phyloP scores from a whole-genome alignment of 2,329 filamentous ascomycete genomes.

The Hypoxylon sp. region DNA sequence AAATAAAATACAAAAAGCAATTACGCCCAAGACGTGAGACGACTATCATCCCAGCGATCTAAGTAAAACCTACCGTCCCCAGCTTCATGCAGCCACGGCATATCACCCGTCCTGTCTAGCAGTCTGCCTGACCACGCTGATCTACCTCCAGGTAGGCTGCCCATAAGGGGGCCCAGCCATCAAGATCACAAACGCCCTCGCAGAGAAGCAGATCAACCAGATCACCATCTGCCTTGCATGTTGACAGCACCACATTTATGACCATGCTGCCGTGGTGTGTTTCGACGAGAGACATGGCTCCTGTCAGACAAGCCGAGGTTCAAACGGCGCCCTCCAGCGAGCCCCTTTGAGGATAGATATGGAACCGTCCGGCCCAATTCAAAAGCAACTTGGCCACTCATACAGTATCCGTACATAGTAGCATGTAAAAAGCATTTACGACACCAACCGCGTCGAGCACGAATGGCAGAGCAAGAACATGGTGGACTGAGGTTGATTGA shows the following conservation, averaged over 20 bases:
- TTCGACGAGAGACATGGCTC: constrained; percentile 8
- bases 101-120: constrained; percentile 24
- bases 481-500: constrained; percentile 11
- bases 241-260: not conserved
- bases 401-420: not conserved
- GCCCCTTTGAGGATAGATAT: not conserved
- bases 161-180: constrained; percentile 5
- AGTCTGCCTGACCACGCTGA: too few species aligned
- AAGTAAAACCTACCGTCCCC: too few species aligned
- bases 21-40: not conserved
- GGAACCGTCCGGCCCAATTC: not conserved
- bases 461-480: constrained; percentile 3
- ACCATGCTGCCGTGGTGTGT: not conserved
- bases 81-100: constrained; percentile 31
- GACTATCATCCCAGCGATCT: not conserved
- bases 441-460: not conserved
- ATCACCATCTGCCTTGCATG: constrained; percentile 9
- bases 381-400: not conserved
- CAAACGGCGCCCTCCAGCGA: not conserved
- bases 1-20: constrained; percentile 3
- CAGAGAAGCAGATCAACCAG: constrained; percentile 11
- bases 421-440: not conserved
- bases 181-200: constrained; percentile 1
- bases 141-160: too few species aligned
- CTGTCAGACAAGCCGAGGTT: not conserved